phyloP scores from a whole-genome alignment of 345 rosid genomes.

The Murraya koenigii region DNA sequence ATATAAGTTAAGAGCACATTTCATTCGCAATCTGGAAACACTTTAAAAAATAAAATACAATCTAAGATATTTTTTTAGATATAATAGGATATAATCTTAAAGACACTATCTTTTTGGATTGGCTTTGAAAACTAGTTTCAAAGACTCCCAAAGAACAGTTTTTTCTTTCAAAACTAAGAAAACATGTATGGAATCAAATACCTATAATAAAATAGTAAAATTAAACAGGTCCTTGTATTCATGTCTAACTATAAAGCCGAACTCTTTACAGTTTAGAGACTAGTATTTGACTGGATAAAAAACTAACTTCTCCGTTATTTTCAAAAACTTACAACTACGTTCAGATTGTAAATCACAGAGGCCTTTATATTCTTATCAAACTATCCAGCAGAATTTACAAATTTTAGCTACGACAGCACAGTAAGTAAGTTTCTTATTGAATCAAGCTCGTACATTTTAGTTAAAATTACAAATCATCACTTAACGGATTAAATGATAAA shows the following conservation, averaged over 20 bases:
- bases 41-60: background rate
- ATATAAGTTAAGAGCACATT: background rate
- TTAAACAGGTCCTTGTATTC: no score
- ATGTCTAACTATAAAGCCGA: no score
- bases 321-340: background rate
- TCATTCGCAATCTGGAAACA: background rate
- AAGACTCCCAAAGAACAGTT: no score
- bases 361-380: background rate
- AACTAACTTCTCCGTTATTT: no score
- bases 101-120: background rate
- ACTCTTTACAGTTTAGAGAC: no score
- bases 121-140: no score
- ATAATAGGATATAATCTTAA: background rate
- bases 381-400: background rate
- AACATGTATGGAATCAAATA: no score
- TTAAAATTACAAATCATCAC: background rate
- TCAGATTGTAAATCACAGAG: background rate
- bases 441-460: background rate
- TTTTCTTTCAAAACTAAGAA: no score
- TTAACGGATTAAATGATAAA: background rate
- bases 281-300: no score
- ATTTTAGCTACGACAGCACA: background rate
- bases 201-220: no score
- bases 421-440: background rate
- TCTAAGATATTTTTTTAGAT: no score